Conservation (phyloP, 768 basidiomycete species). For the Naganishia onofrii region DNA sequence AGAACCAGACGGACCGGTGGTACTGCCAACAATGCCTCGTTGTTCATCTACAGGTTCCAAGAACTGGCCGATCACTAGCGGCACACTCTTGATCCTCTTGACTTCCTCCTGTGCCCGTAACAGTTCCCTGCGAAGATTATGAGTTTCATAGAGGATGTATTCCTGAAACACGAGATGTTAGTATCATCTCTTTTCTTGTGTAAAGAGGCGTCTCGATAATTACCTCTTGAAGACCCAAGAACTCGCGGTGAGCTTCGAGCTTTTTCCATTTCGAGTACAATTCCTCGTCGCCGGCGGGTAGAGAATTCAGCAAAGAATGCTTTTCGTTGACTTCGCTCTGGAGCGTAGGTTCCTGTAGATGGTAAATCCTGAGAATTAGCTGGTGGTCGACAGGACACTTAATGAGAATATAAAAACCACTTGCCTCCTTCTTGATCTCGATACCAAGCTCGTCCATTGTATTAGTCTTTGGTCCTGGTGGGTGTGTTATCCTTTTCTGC, state of each 20-base stretch:
- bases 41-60: slow-evolving; percentile 97
- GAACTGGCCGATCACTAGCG: slow-evolving; percentile 98
- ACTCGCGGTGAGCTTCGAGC: slow-evolving; percentile 87
- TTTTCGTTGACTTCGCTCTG: slow-evolving; percentile 85
- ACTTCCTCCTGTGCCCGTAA: slow-evolving; percentile 99
- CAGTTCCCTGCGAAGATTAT: slow-evolving; percentile 94
- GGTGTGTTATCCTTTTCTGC: neutral
- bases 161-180: slow-evolving; percentile 64
- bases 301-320: slow-evolving; percentile 76
- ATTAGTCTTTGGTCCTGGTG: neutral
- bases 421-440: slow-evolving; percentile 73
- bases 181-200: neutral
- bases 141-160: slow-evolving; percentile 98
- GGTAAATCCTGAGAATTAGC: neutral
- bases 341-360: slow-evolving; percentile 78
- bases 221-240: slow-evolving; percentile 63
- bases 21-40: slow-evolving; percentile 94
- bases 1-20: slow-evolving; percentile 58
- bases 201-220: slow-evolving; percentile 12
- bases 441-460: slow-evolving; percentile 88
- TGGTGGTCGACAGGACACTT: neutral
- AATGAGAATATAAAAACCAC: slow-evolving; percentile 41
- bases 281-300: slow-evolving; percentile 74
- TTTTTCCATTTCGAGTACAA: slow-evolving; percentile 97
- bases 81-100: slow-evolving; percentile 97